phyloP scores from a whole-genome alignment of 495 filamentous ascomycete genomes.

The Penicillium parvum region DNA sequence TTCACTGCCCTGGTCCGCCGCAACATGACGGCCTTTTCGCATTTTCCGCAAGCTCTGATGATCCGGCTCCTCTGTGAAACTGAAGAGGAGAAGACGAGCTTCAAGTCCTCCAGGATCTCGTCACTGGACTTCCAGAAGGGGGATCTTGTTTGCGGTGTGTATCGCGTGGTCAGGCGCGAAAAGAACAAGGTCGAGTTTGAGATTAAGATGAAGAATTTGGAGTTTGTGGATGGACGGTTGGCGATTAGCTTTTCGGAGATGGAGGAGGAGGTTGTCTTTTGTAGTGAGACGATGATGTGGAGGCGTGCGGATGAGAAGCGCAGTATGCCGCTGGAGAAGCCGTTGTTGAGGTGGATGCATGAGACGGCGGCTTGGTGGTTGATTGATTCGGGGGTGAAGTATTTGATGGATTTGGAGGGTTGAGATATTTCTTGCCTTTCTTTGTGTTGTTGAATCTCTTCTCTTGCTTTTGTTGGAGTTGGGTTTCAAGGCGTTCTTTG shows the following conservation, averaged over 20 bases:
- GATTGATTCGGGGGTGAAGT: conserved; percentile 34
- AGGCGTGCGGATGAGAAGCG: conserved; percentile 14
- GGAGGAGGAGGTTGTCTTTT: conserved; percentile 20
- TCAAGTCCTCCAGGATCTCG: conserved; percentile 22
- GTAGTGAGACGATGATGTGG: conserved; percentile 37
- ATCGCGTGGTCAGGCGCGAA: conserved; percentile 23
- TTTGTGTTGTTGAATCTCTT: neutral
- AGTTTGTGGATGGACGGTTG: conserved; percentile 25
- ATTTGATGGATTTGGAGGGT: conserved; percentile 25
- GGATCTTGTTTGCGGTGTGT: conserved; percentile 33
- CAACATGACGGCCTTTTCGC: conserved; percentile 34
- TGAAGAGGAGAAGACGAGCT: conserved; percentile 17
- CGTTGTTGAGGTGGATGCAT: conserved; percentile 27
- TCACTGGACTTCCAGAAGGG: conserved; percentile 28
- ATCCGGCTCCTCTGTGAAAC: conserved; percentile 12
- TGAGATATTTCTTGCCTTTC: neutral
- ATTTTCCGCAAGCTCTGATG: conserved; percentile 29
- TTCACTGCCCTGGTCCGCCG: conserved; percentile 29
- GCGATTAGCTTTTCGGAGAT: conserved; percentile 21
- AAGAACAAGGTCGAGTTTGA: conserved; percentile 31
- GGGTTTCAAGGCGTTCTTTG: neutral
- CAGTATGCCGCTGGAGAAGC: conserved; percentile 30
- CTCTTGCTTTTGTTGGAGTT: neutral
- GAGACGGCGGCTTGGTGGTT: conserved; percentile 39
- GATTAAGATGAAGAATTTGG: conserved; percentile 16